Percentiles rank a stretch among this genome's conserved stretches.
phyloP scores from a whole-genome alignment of 768 basidiomycete genomes.

The Suillus bovinus region DNA sequence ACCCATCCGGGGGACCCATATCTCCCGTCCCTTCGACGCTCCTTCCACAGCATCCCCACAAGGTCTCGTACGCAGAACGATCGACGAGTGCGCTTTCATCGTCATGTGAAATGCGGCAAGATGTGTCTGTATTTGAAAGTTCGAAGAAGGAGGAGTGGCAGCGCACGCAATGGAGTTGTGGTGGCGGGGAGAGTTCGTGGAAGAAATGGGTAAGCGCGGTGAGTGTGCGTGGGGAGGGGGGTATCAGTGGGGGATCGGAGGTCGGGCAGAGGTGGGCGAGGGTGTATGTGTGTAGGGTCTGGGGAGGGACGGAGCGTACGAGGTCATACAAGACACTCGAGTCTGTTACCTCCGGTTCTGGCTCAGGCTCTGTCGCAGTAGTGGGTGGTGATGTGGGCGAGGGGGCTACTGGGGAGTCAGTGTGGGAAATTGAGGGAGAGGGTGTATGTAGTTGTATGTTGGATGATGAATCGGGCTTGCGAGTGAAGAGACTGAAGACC shows the following conservation, averaged over 20 bases:
- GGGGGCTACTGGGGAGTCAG: conserved; percentile 18
- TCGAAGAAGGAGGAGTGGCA: conserved; percentile 74
- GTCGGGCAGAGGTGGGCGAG: conserved; percentile 46
- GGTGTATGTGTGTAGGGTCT: conserved; percentile 64
- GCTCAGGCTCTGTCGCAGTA: conserved; percentile 25
- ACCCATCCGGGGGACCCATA: conserved; percentile 82
- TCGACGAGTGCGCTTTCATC: conserved; percentile 80
- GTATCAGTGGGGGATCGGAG: conserved; percentile 17
- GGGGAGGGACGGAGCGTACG: conserved; percentile 61
- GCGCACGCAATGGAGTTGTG: conserved; percentile 69
- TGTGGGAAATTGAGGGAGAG: conserved; percentile 44
- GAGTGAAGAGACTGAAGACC: conserved; percentile 44
- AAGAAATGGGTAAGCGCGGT: conserved; percentile 59
- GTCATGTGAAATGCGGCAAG: conserved; percentile 73
- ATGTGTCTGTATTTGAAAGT: conserved; percentile 69
- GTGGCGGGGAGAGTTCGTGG: conserved; percentile 61
- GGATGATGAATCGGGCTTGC: conserved; percentile 28
- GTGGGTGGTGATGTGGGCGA: conserved; percentile 39
- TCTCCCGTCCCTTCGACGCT: conserved; percentile 76
- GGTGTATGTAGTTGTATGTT: conserved; percentile 50
- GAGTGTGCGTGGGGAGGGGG: conserved; percentile 40
- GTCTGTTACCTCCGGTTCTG: conserved; percentile 36
- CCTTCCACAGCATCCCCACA: conserved; percentile 74
- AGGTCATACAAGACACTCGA: conserved; percentile 48
- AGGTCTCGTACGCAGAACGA: conserved; percentile 55